Conservation (phyloP, 2,329 filamentous ascomycete species). For the Penicillium concentricum region DNA sequence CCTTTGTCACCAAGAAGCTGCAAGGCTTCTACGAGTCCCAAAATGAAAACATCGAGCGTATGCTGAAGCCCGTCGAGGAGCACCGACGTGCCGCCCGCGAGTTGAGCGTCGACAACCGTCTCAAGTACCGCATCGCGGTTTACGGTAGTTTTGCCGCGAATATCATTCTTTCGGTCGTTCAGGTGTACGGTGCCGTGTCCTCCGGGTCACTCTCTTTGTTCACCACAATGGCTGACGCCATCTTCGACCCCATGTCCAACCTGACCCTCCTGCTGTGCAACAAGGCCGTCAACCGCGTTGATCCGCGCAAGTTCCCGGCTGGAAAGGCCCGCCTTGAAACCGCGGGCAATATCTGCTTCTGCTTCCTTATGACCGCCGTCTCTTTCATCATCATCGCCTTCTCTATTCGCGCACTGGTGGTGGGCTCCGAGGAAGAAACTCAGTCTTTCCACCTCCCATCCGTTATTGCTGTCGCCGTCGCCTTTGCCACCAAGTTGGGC, state of each 20-base stretch:
- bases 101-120: conserved; percentile 74
- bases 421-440: conserved; percentile 47
- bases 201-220: conserved; percentile 93
- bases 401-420: conserved; percentile 68
- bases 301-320: conserved; percentile 81
- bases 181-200: conserved; percentile 83
- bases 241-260: conserved; percentile 91
- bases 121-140: conserved; percentile 62
- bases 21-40: conserved; percentile 84
- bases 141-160: conserved; percentile 75
- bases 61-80: conserved; percentile 90
- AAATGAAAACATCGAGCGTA: conserved; percentile 88
- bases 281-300: conserved; percentile 83
- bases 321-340: conserved; percentile 95
- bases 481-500: conserved; percentile 77
- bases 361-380: conserved; percentile 91
- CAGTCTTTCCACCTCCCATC: conserved; percentile 76
- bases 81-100: conserved; percentile 80
- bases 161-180: conserved; percentile 71
- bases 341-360: conserved; percentile 93
- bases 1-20: conserved; percentile 45
- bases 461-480: conserved; percentile 78
- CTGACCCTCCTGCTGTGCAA: conserved; percentile 82
- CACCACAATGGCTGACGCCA: conserved; percentile 92
- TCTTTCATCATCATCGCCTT: conserved; percentile 91